phyloP scores from a whole-genome alignment of 2,329 filamentous ascomycete genomes.

The Lecanicillium sp. region DNA sequence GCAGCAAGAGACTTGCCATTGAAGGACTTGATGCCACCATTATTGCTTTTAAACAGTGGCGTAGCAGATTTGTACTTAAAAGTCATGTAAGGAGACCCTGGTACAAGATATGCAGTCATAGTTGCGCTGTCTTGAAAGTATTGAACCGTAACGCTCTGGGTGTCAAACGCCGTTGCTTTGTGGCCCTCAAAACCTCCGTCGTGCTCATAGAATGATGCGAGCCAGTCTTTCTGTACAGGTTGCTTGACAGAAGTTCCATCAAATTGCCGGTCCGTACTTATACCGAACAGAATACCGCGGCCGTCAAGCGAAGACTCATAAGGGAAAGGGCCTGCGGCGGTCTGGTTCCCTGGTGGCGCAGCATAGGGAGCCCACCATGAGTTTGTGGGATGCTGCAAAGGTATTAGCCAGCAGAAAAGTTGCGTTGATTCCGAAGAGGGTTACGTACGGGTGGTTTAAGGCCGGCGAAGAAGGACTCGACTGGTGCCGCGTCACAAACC shows the following conservation, averaged over 20 bases:
- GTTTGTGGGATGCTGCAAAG: constrained; percentile 15
- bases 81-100: constrained; percentile 16
- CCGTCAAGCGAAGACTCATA: constrained; percentile 15
- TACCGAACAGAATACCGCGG: constrained; percentile 13
- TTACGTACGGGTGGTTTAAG: constrained; percentile 15
- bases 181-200: constrained; percentile 15
- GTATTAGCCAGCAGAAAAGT: not conserved
- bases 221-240: constrained; percentile 15
- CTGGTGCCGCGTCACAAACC: constrained; percentile 9
- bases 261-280: constrained; percentile 14
- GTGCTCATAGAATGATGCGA: constrained; percentile 16
- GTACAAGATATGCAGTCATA: constrained; percentile 14
- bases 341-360: constrained; percentile 13
- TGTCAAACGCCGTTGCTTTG: constrained; percentile 16
- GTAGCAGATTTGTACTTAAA: constrained; percentile 14
- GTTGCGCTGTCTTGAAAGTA: constrained; percentile 14
- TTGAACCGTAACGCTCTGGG: constrained; percentile 15
- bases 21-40: constrained; percentile 14
- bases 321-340: constrained; percentile 16
- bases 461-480: constrained; percentile 15
- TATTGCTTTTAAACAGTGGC: constrained; percentile 12
- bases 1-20: constrained; percentile 13
- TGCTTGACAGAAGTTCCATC: constrained; percentile 17
- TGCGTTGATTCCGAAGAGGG: not conserved
- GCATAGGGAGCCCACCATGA: constrained; percentile 17